Evolutionary conservation across 2,329 filamentous ascomycete species (phyloP).

Genomic region (Lasiodiplodia sp.): DNA sequence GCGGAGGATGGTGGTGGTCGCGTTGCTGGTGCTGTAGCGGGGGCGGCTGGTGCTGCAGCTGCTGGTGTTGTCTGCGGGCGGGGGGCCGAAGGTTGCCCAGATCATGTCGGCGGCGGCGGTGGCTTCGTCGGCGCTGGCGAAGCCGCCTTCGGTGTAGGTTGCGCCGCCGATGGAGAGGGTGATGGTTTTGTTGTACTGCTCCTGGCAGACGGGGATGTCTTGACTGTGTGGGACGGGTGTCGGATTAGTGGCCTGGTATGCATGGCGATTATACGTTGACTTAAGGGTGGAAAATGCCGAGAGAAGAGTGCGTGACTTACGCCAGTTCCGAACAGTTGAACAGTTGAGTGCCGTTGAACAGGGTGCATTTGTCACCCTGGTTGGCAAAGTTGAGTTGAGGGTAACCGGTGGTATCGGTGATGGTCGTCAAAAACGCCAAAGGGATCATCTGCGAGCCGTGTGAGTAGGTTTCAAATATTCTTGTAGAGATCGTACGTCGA

Average conservation of each 20-base stretch:
- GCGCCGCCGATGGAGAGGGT: conserved; percentile 75
- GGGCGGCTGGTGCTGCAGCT: too few relatives aligned
- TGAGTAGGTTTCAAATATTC: not conserved
- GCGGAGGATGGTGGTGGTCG: conserved; percentile 56
- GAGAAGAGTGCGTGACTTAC: conserved; percentile 51
- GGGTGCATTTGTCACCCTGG: conserved; percentile 66
- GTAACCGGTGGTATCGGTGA: conserved; percentile 58
- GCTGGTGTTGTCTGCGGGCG: not conserved
- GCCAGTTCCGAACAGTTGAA: conserved; percentile 70
- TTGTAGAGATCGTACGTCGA: conserved; percentile 44
- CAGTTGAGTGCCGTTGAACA: conserved; percentile 64
- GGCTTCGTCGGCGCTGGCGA: conserved; percentile 46
- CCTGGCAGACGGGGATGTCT: conserved; percentile 67
- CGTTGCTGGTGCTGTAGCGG: not conserved
- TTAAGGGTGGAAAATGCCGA: too few relatives aligned
- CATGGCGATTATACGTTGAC: not conserved
- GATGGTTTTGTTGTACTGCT: conserved; percentile 70
- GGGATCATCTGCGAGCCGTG: conserved; percentile 59
- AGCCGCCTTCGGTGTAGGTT: conserved; percentile 73
- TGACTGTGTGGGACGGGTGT: conserved; percentile 37
- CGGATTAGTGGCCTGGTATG: not conserved
- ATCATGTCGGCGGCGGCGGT: conserved; percentile 64
- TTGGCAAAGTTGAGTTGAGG: conserved; percentile 70
- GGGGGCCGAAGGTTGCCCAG: conserved; percentile 75
- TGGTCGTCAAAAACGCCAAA: conserved; percentile 67